Base-by-base conservation (phyloP, 108 stramenopile species). In the Cyclostephanos invisitatus region DNA sequence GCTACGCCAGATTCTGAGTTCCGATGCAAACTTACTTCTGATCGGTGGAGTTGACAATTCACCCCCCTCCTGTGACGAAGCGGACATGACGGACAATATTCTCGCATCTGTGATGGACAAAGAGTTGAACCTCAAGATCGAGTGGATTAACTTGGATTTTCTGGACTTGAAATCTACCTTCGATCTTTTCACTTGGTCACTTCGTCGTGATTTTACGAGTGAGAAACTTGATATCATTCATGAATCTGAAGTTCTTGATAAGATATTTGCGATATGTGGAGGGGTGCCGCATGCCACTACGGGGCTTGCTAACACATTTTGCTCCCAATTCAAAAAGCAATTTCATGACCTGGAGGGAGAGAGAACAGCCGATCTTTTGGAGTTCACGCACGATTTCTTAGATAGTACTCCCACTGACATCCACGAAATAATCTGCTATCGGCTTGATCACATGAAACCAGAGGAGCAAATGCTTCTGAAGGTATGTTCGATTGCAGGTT, bases 391-490 rank as follows among this genome's bases (percentile, higher is more conserved):
- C 27, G 48, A n/a, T 15, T 72, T 72, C 64, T 64, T 72, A 11
- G 51, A 51, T 5, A 15, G 49, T 7, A 67, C 66, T 11, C 70
- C 70, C 24, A 65, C 15, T 67, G 65, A 65, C 21, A 29, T 66
- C 21, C 66, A 72, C 32, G 70, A 72, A 57, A 27, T 72, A 22
- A 72, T 72, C 50, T 32, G 64, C 20, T 56, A 67, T 37, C 64
- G 70, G 37, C 29, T 72, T 67, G 70, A 72, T 53, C 55, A 29
- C 21, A 54, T 72, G 65, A 67, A 20, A 20, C 64, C 64, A 10
- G 70, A 72, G 21, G 65, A 72, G 38, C 70, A 72, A 67, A 53
- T 72, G 70, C 65, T 72, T 7, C 28, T 72, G 25, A 72, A 72
- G 67, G 38, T 72, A 8, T 65, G 66, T 21, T 67, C 65, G 54